Evolutionary conservation across 768 basidiomycete species (phyloP), one percentile per base, ranked within the genome.

Genomic region (Suillus alpinus): DNA sequence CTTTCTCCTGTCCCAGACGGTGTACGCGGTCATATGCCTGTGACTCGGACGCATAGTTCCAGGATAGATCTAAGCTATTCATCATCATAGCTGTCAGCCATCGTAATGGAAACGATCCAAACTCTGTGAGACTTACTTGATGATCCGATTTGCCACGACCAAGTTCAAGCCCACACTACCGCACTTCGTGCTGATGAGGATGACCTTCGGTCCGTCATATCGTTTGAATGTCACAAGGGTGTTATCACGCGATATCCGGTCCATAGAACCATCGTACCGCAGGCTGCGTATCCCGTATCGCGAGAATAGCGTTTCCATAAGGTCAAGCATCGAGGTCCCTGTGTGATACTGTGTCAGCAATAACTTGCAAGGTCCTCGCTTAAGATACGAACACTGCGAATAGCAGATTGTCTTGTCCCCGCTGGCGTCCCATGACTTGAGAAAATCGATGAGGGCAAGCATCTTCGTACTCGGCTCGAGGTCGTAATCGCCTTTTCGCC

Each of bases 241-340:
- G 10, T 68, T 67, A 60, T 88, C 87, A 58, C 87, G 79, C 34
- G 77, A 71, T 6, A 70, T 66, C 31, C 82, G 76, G 61, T 81
- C 77, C 88, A 90, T 89, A 68, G 78, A 80, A n/a, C 88, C 88
- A 62, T 90, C 88, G 65, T 86, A 89, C 7, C 87, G 78, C 59
- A 89, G 67, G 60, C 66, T 82, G 50, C 80, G 77, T 18, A 89
- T 82, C 0, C 85, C 86, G 66, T 87, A 73, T 29, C 86, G 78
- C 9, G 78, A 77, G 64, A 89, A 81, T 29, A 86, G 57, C n/a
- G 75, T 82, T 63, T 87, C 86, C 44, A 88, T 71, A 18, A 88
- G 74, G 67, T 88, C 84, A 37, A 90, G 79, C 84, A 88, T 87
- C 0, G 86, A 86, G 0, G 88, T 90, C 88, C 88, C 87, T 89